Evolutionary conservation across 768 basidiomycete genomes (phyloP).

Genomic region (Leccinum olivaceopallidum): DNA sequence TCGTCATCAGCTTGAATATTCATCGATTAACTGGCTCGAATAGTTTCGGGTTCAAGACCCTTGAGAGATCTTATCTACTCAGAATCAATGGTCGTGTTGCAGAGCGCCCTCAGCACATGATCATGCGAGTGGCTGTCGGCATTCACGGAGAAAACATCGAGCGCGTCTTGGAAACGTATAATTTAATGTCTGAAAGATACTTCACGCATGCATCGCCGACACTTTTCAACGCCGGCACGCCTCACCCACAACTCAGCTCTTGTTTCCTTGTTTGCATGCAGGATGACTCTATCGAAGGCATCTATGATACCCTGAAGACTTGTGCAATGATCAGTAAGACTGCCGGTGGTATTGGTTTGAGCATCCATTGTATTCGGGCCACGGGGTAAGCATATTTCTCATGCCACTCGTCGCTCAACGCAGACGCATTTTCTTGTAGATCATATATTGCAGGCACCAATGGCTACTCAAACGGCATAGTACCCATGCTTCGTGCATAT

Average conservation of each 20-base stretch:
- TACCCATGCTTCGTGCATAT: conserved; percentile 98
- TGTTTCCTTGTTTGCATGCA: conserved; percentile 99
- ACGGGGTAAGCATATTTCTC: conserved; percentile 64
- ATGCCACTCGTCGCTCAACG: not conserved
- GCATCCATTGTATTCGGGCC: conserved; percentile 94
- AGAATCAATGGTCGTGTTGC: conserved; percentile 93
- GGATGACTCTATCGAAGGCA: conserved; percentile 98
- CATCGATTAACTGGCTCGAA: not conserved
- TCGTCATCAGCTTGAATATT: conserved; percentile 3
- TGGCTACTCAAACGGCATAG: conserved; percentile 98
- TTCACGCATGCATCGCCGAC: conserved; percentile 99
- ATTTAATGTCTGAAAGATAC: conserved; percentile 96
- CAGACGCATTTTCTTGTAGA: conserved; percentile 39
- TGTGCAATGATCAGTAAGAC: conserved; percentile 99
- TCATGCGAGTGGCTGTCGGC: conserved; percentile 99
- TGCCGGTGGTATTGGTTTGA: conserved; percentile 95
- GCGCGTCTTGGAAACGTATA: conserved; percentile 87
- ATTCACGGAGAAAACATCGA: conserved; percentile 92
- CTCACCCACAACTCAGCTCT: conserved; percentile 90
- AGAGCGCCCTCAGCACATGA: conserved; percentile 97
- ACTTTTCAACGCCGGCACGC: conserved; percentile 97
- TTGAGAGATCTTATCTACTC: conserved; percentile 96
- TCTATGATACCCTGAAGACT: conserved; percentile 97
- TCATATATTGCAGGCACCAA: conserved; percentile 99
- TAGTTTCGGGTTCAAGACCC: conserved; percentile 99